Evolutionary conservation across 2,329 filamentous ascomycete genomes (phyloP), one percentile per base, ranked within the genome.

Genomic region (Ramularia endophylla): DNA sequence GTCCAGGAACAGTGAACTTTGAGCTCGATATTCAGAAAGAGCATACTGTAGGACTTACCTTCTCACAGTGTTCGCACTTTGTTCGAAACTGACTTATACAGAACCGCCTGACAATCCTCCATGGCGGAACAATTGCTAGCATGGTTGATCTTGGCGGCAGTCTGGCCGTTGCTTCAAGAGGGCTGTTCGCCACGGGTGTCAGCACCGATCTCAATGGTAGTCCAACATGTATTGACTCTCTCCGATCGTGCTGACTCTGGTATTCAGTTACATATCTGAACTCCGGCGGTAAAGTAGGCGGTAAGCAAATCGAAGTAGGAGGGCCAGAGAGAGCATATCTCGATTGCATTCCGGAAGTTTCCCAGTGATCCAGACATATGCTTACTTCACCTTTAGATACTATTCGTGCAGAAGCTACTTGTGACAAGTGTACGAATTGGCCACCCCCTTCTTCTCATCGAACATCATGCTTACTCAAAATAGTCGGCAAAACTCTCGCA

Each of bases 81-180:
- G 22, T 25, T 25, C 11, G 22, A 25, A 6, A 11, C 6, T 25
- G 22, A 11, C 11, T 11, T 25, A 6, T 22, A 3, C 16, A 88
- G 83, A 90, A 90, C 58, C 80, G 85, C 1, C 69, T 90, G 0
- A 75, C 80, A 39, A 88, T 83, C 27, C 73, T 89, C 19, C 85
- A 90, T 55, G 85, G 85, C 13, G 85, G 85, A 3, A 86, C 85
- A 0, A 80, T 90, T 19, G 85, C 85, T 3, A 85, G 80, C 58
- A 81, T 89, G 66, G 78, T 81, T 34, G 80, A 84, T 51, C 73
- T 83, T 1, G 79, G 80, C 4, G 80, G 80, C 16, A 81, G 77
- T 12, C 65, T 84, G 8, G 80, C 80, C 7, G 76, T 84, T 29
- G 80, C 80, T 5, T 83, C 80, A 0, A 67, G 74, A 25, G 80